Percentiles rank a stretch among this genome's conserved stretches.
Conservation (phyloP, 225 moss, liverwort and hornwort genomes). For the Neckera pumila region DNA sequence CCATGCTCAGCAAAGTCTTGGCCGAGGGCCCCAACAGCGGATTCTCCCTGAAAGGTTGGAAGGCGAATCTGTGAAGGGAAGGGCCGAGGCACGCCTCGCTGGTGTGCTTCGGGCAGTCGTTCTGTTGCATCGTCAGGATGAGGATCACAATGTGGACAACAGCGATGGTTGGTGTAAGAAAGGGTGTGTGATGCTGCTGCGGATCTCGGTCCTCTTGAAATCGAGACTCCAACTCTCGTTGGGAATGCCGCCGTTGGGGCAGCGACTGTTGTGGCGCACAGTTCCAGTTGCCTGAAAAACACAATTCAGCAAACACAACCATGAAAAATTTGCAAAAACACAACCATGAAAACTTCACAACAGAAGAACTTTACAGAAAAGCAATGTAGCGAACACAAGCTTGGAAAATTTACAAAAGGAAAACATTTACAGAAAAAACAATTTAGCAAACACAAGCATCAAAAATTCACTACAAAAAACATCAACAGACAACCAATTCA, state of each 20-base stretch:
- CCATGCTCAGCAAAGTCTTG: constrained; percentile 39
- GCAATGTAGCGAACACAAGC: background rate
- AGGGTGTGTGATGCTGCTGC: constrained; percentile 2
- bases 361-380: background rate
- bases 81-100: constrained; percentile 6
- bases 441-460: background rate
- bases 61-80: constrained; percentile 23
- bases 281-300: constrained; percentile 6
- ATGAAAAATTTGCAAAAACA: background rate
- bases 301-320: background rate
- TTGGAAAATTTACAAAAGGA: background rate
- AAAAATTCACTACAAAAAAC: background rate
- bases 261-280: background rate
- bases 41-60: constrained; percentile 44
- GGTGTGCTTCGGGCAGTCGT: constrained; percentile 26
- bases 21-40: constrained; percentile 47
- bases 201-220: background rate
- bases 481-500: background rate
- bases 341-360: background rate
- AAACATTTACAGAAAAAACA: background rate
- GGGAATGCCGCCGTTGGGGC: background rate
- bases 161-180: constrained; percentile 6
- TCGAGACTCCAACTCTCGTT: background rate
- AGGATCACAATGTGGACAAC: constrained; percentile 21
- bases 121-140: constrained; percentile 36